Base-by-base conservation (phyloP, 176 grass and related monocot genomes). In the Hyparrhenia diplandra region DNA sequence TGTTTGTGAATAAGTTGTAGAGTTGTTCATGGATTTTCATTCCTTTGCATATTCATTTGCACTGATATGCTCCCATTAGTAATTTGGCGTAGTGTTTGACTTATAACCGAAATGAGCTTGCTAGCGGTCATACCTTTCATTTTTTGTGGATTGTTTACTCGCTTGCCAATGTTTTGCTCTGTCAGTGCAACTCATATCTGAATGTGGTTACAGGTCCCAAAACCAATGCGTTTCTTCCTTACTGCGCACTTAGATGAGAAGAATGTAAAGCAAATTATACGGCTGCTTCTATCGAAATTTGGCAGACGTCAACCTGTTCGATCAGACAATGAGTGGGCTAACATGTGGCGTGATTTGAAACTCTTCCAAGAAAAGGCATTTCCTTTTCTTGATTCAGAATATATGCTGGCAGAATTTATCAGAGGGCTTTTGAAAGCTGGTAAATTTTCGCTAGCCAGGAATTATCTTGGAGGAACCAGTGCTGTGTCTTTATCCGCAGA, bases 371-470 rank as follows among this genome's bases (percentile, higher is more conserved):
- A 95, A 79, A 98, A 95, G 82, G 95, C 95, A 76, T 98, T 98
- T 87, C 65, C 84, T 82, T 95, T 98, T 89, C 95, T 98, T 84
- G 92, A 98, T 81, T 91, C 90, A 91, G 92, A 98, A 63, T 95
- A 89, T 88, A 85, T 98, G 80, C 90, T 98, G 4, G 86, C 75
- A 23, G 95, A 98, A 89, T 98, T 98, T 77, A 93, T 95, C 58
- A 98, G 90, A 75, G 95, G 90, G 32, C 93, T 98, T 84, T 69
- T 95, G 71, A 98, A 98, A 87, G 90, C 95, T 72, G 95, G 95
- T 76, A 98, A 98, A 84, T 95, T 95, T 83, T 95, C 95, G 35
- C 86, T 98, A 68, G 95, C 95, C 30, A 98, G 95, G 74, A 98
- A 95, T 82, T 98, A 95, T 82, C 88, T 98, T 86, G 91, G 90